These are phyloP conservation scores for Ormosia emarginata DNA, from an alignment of 306 rosid genomes.

Conservation along the genomic window DNA sequence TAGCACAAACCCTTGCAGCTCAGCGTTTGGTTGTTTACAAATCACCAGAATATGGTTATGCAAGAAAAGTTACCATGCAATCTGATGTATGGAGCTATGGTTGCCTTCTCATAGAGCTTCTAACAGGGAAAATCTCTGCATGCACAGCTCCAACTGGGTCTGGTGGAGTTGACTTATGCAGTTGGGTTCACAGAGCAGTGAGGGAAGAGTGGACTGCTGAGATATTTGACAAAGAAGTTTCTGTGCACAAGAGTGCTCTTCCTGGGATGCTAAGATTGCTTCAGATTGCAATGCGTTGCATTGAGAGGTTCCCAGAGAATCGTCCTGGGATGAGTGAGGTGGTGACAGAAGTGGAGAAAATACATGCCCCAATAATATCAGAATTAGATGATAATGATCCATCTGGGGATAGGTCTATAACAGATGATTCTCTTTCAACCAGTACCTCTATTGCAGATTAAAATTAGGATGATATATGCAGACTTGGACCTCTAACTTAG, in stretches of 20 bases:
- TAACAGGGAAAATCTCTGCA: conserved; percentile 59
- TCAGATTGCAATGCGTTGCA: conserved; percentile 67
- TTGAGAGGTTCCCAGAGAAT: conserved; percentile 52
- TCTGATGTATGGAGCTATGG: conserved; percentile 92
- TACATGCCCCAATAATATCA: conserved; percentile 13
- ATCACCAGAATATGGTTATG: conserved; percentile 52
- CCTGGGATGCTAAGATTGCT: conserved; percentile 71
- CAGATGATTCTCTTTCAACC: conserved; percentile 57
- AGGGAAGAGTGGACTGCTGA: conserved; percentile 94
- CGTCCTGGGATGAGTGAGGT: conserved; percentile 70
- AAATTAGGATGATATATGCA: conserved; percentile 20
- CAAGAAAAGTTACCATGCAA: conserved; percentile 49
- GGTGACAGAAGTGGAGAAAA: conserved; percentile 52
- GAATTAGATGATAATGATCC: conserved; percentile 43
- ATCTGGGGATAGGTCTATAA: conserved; percentile 48
- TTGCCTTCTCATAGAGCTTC: conserved; percentile 59
- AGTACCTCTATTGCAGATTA: conserved; percentile 39
- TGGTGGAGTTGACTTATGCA: conserved; percentile 48
- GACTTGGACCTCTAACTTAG: background rate
- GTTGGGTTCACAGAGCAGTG: conserved; percentile 74
- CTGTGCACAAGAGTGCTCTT: conserved; percentile 32
- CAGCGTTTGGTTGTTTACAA: conserved; percentile 60
- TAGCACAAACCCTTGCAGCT: conserved; percentile 66
- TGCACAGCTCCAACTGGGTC: conserved; percentile 53
- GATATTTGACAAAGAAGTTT: conserved; percentile 66